Evolutionary conservation across 371 early-diverging fungal genomes (phyloP).

Genomic region (Syncephalis fuscata): DNA sequence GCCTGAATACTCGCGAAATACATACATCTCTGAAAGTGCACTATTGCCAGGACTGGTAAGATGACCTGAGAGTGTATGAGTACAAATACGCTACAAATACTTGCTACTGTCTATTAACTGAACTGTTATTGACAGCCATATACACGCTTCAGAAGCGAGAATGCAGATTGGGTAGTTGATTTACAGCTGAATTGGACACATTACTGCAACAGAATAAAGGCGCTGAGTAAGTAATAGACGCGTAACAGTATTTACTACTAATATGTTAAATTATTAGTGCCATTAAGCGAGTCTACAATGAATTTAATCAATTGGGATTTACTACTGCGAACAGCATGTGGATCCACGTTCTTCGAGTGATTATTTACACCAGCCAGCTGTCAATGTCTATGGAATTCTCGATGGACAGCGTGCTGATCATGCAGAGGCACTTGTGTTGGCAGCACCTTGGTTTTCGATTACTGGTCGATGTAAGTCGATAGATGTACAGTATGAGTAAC

Average conservation of each 20-base stretch:
- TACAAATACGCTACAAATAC: too few relatives aligned
- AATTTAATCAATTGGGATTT: slow-evolving; percentile 5
- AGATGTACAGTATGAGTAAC: neutral
- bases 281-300: neutral
- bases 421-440: slow-evolving; percentile 71
- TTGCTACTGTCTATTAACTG: neutral
- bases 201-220: neutral
- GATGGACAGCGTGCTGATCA: slow-evolving; percentile 78
- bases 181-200: neutral
- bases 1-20: slow-evolving; percentile 3
- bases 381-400: slow-evolving; percentile 72
- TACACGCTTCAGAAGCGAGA: slow-evolving; percentile 1
- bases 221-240: slow-evolving; percentile 3
- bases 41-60: slow-evolving; percentile 9
- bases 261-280: neutral
- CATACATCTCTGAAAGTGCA: slow-evolving; percentile 10
- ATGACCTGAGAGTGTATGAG: neutral
- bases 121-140: neutral
- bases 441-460: slow-evolving; percentile 7
- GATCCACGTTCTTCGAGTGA: neutral
- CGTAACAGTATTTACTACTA: neutral
- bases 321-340: slow-evolving; percentile 6
- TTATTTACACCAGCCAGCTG: slow-evolving; percentile 15
- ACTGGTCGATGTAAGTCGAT: neutral
- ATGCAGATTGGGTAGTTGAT: slow-evolving; percentile 6